Conservation (phyloP, 768 basidiomycete species). For the Paxillus rubicundulus region DNA sequence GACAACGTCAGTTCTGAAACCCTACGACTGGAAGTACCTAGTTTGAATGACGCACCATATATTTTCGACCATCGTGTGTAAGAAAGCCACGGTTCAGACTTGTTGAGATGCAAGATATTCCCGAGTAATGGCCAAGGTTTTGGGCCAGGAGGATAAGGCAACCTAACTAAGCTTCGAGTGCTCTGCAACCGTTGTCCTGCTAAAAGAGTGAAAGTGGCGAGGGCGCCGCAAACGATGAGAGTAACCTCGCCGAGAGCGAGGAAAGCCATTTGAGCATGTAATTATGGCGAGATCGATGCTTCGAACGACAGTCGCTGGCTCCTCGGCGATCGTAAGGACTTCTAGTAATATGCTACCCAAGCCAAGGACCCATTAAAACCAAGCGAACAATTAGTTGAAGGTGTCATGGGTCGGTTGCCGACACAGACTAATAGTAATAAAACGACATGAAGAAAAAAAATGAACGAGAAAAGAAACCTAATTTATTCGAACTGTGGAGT, state of each 20-base stretch:
- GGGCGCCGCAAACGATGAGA: neutral
- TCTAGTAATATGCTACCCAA: neutral
- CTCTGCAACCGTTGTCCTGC: neutral
- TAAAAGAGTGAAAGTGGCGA: neutral
- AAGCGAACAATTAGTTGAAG: too few relatives aligned
- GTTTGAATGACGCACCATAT: neutral
- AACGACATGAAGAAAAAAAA: too few relatives aligned
- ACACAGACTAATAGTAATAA: too few relatives aligned
- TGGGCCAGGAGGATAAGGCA: constrained; percentile 9
- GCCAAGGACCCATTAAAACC: neutral
- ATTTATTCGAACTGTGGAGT: too few relatives aligned
- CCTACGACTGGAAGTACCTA: too few relatives aligned
- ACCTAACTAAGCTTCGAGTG: neutral
- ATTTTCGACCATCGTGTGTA: neutral
- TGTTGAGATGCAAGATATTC: constrained; percentile 3
- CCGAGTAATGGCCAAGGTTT: neutral
- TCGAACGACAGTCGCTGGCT: neutral
- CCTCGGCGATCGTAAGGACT: neutral
- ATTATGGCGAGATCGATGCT: neutral
- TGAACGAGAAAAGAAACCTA: too few relatives aligned
- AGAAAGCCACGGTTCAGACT: constrained; percentile 1
- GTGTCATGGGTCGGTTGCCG: too few relatives aligned
- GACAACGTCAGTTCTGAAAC: neutral
- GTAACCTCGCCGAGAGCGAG: neutral
- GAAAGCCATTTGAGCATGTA: neutral